Percentiles rank a stretch among this genome's conserved stretches.
phyloP scores from a whole-genome alignment of 208 protist species.

The Wallacemonas rigidus region DNA sequence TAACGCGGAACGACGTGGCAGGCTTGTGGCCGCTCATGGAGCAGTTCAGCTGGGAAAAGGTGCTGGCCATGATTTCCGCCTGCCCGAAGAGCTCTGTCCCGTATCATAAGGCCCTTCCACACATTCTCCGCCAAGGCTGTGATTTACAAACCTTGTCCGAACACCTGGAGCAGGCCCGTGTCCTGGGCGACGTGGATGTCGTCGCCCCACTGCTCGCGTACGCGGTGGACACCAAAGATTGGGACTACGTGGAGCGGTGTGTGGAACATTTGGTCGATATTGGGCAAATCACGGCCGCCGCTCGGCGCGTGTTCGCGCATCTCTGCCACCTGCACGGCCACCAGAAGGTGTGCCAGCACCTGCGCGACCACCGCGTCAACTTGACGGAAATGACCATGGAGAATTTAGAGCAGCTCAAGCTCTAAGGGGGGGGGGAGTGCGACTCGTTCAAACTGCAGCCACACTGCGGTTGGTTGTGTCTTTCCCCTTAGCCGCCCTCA shows the following conservation, averaged over 20 bases:
- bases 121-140: slow-evolving; percentile 80
- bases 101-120: slow-evolving; percentile 62
- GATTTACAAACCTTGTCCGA: slow-evolving; percentile 79
- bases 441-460: no score
- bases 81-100: slow-evolving; percentile 87
- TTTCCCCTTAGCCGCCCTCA: no score
- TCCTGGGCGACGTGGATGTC: slow-evolving; percentile 85
- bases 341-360: slow-evolving; percentile 53
- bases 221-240: slow-evolving; percentile 70
- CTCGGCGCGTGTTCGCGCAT: slow-evolving; percentile 63
- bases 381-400: slow-evolving; percentile 76
- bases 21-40: slow-evolving; percentile 83
- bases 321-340: slow-evolving; percentile 72
- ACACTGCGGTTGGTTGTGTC: no score
- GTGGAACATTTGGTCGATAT: slow-evolving; percentile 88
- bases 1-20: slow-evolving; percentile 58
- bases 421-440: slow-evolving; percentile 32
- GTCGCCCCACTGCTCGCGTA: slow-evolving; percentile 81
- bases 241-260: slow-evolving; percentile 77
- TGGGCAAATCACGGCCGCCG: slow-evolving; percentile 73
- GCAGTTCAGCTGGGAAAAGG: slow-evolving; percentile 73
- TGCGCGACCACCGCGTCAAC: slow-evolving; percentile 62
- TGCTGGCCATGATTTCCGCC: slow-evolving; percentile 80
- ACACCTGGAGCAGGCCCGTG: slow-evolving; percentile 83
- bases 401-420: slow-evolving; percentile 68